Evolutionary conservation across 306 rosid species (phyloP).

Genomic region (Benincasa hispida): DNA sequence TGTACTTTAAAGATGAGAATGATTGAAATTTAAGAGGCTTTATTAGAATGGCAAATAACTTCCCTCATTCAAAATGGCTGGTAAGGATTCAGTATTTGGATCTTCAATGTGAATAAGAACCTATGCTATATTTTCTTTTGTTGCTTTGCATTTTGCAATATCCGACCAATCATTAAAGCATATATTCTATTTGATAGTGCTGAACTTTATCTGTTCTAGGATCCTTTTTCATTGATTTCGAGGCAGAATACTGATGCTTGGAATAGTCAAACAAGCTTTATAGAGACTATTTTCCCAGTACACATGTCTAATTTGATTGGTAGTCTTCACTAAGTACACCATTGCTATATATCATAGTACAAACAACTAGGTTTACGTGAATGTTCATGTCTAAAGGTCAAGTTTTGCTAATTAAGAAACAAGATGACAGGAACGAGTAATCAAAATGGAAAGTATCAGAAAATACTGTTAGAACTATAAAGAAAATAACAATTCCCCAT

Average conservation of each 20-base stretch:
- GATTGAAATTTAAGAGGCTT: neutral
- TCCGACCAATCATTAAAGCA: neutral
- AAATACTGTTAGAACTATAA: neutral
- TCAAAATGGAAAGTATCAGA: neutral
- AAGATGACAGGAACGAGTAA: neutral
- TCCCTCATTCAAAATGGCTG: neutral
- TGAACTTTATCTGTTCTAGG: neutral
- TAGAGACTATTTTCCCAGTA: neutral
- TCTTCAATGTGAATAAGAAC: neutral
- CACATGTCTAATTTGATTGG: neutral
- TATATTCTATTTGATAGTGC: neutral
- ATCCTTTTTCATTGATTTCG: neutral
- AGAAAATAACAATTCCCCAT: neutral
- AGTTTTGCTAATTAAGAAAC: neutral
- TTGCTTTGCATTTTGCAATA: neutral
- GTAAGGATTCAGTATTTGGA: neutral
- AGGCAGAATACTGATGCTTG: neutral
- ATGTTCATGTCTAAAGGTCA: neutral
- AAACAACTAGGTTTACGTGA: neutral
- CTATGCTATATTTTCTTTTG: neutral
- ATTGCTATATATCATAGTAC: neutral
- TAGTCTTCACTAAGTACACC: neutral
- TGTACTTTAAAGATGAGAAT: neutral
- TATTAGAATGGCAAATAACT: neutral
- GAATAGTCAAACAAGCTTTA: neutral